A percentile compares a stretch with the other conserved stretches of the same genome.
Conservation (phyloP, 305 asterid species). For the Stenogyne calaminthoides region DNA sequence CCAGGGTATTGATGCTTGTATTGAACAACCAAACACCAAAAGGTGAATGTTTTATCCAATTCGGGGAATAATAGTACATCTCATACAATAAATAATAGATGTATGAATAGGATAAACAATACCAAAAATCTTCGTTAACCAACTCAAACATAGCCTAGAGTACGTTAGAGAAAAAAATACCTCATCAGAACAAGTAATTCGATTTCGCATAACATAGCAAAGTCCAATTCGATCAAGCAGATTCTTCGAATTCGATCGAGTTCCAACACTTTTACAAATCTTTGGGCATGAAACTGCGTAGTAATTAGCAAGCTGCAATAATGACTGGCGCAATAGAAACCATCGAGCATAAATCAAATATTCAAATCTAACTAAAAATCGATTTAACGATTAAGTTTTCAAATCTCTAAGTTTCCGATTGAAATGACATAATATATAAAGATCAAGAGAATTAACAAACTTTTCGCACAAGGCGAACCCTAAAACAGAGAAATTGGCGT, state of each 20-base stretch:
- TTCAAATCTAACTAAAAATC: background rate
- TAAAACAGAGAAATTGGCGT: background rate
- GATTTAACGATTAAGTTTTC: background rate
- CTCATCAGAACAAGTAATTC: conserved; percentile 61
- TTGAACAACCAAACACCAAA: conserved; percentile 2
- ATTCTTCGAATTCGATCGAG: conserved; percentile 44
- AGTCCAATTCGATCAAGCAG: conserved; percentile 79
- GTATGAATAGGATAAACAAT: background rate
- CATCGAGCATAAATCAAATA: conserved; percentile 17
- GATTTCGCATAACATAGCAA: conserved; percentile 60
- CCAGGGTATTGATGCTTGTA: background rate
- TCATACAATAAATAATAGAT: conserved; percentile 1
- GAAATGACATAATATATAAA: background rate
- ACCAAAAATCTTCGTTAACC: background rate
- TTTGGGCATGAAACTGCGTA: conserved; percentile 57
- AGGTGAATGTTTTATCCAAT: conserved; percentile 14
- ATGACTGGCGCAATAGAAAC: conserved; percentile 46
- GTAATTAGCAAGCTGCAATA: conserved; percentile 87
- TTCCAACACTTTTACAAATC: conserved; percentile 21
- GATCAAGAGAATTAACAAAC: background rate
- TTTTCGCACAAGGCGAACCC: background rate
- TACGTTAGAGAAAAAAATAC: conserved; percentile 37
- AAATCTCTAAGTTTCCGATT: background rate
- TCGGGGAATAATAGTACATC: background rate
- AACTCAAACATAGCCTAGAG: background rate